Conservation (phyloP, 2,329 filamentous ascomycete species). For the Blastomyces silverae region DNA sequence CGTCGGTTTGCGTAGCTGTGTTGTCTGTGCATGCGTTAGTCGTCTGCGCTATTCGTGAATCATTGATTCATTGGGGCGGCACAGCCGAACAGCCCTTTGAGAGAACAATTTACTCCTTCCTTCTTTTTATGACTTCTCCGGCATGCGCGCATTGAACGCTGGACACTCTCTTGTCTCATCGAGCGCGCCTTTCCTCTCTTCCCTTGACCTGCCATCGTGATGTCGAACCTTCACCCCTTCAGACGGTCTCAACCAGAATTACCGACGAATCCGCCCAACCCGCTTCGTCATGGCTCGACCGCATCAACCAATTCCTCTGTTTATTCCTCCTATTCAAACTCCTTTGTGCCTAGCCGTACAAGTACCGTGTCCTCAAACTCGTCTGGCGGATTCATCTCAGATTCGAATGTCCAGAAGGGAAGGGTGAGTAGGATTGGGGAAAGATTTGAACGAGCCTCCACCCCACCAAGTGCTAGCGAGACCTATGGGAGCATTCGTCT, state of each 20-base stretch:
- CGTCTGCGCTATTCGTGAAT: neutral
- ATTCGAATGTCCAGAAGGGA: slow-evolving; percentile 45
- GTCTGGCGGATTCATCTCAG: slow-evolving; percentile 43
- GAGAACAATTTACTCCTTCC: neutral
- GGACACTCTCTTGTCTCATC: slow-evolving; percentile 25
- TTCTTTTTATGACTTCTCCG: slow-evolving; percentile 26
- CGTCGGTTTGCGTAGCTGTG: neutral
- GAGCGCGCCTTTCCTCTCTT: slow-evolving; percentile 26
- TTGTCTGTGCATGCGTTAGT: slow-evolving; percentile 8
- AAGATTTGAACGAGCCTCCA: slow-evolving; percentile 23
- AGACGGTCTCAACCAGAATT: slow-evolving; percentile 38
- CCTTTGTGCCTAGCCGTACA: slow-evolving; percentile 50
- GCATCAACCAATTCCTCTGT: slow-evolving; percentile 51
- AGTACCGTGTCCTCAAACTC: slow-evolving; percentile 66
- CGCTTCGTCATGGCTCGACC: slow-evolving; percentile 49
- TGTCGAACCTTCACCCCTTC: slow-evolving; percentile 36
- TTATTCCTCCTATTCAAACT: slow-evolving; percentile 46
- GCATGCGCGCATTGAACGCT: slow-evolving; percentile 36
- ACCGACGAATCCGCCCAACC: slow-evolving; percentile 40
- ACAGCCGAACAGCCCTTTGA: neutral
- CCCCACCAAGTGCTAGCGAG: slow-evolving; percentile 48
- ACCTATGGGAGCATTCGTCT: slow-evolving; percentile 67
- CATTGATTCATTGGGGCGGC: neutral
- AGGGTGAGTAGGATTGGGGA: slow-evolving; percentile 21
- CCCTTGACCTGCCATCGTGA: slow-evolving; percentile 29